Evolutionary conservation across 768 basidiomycete species (phyloP).

Genomic region (Tylopilus sp.): DNA sequence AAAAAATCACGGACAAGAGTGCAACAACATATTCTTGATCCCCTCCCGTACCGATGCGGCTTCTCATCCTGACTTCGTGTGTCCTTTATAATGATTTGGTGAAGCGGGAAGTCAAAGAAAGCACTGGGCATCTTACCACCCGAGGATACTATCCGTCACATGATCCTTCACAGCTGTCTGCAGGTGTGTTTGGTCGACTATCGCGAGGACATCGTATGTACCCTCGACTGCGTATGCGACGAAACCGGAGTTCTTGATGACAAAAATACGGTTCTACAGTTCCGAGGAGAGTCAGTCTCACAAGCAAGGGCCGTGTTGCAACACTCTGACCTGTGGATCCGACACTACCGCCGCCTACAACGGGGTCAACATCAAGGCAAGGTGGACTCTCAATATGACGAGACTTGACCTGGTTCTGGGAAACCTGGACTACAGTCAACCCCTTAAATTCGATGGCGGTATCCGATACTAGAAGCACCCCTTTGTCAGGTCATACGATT

Average conservation of each 20-base stretch:
- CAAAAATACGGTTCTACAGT: constrained; percentile 65
- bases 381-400: not conserved
- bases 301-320: not conserved
- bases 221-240: constrained; percentile 76
- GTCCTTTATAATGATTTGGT: constrained; percentile 34
- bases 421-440: constrained; percentile 81
- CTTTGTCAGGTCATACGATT: not conserved
- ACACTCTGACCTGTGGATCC: constrained; percentile 50
- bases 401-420: constrained; percentile 63
- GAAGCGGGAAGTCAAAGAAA: not conserved
- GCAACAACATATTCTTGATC: constrained; percentile 73
- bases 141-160: constrained; percentile 60
- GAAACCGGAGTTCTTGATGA: constrained; percentile 75
- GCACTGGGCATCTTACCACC: constrained; percentile 39
- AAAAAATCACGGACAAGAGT: constrained; percentile 53
- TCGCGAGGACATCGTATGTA: constrained; percentile 71
- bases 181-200: constrained; percentile 83
- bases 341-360: constrained; percentile 63
- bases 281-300: not conserved
- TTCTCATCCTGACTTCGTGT: constrained; percentile 78
- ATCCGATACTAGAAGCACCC: constrained; percentile 57
- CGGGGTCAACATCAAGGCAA: not conserved
- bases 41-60: constrained; percentile 40
- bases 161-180: constrained; percentile 55
- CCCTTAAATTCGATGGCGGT: constrained; percentile 80